phyloP scores from a whole-genome alignment of 129 eudicot genomes.

The Artemisia annua region DNA sequence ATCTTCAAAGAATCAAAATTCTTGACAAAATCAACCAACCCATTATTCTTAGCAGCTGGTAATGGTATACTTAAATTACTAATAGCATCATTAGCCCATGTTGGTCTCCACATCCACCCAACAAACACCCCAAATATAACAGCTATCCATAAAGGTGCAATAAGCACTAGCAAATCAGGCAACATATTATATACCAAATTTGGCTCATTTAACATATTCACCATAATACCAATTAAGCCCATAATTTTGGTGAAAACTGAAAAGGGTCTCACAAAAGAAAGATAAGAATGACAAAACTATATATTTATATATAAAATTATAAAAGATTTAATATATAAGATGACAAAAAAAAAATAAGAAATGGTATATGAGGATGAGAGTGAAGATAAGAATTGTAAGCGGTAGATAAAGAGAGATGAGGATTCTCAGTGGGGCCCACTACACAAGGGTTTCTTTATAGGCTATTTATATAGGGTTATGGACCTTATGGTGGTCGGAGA shows the following conservation, averaged over 20 bases:
- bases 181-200: constrained; percentile 30
- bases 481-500: constrained; percentile 17
- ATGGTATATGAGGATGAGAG: constrained; percentile 34
- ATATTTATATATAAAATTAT: background rate
- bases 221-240: constrained; percentile 44
- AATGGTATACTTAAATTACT: constrained; percentile 3
- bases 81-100: constrained; percentile 46
- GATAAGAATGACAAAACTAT: constrained; percentile 22
- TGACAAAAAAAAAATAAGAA: constrained; percentile 23
- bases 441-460: background rate
- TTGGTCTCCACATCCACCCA: constrained; percentile 89
- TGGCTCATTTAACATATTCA: constrained; percentile 49
- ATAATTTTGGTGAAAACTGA: constrained; percentile 1
- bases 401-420: constrained; percentile 34
- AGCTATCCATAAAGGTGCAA: constrained; percentile 69
- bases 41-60: constrained; percentile 14
- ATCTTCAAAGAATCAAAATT: constrained; percentile 46
- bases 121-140: constrained; percentile 77
- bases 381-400: constrained; percentile 30
- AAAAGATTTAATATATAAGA: background rate
- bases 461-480: background rate
- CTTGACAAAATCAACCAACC: constrained; percentile 25
- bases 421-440: constrained; percentile 32
- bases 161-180: constrained; percentile 52
- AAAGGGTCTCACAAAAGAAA: background rate